Conservation (phyloP, 148 eudicot species). For the Fagopyrum tataricum region DNA sequence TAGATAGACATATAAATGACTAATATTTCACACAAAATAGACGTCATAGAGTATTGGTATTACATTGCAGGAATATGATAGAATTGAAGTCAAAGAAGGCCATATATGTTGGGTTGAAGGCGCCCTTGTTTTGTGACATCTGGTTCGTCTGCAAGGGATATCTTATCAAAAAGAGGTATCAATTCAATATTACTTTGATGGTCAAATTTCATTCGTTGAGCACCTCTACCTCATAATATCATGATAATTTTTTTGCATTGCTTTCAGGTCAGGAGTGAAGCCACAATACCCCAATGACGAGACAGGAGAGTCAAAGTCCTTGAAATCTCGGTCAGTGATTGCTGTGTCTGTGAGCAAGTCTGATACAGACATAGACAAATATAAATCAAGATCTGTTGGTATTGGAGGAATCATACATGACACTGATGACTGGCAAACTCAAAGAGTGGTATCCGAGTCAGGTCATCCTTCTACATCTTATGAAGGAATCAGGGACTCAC, state of each 20-base stretch:
- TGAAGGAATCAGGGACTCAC: conserved; percentile 20
- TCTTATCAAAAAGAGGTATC: conserved; percentile 65
- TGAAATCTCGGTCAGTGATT: conserved; percentile 19
- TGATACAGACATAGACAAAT: conserved; percentile 2
- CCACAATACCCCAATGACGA: conserved; percentile 29
- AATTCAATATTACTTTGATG: background rate
- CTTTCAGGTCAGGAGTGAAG: conserved; percentile 11
- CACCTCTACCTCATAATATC: background rate
- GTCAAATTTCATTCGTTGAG: background rate
- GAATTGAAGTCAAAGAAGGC: conserved; percentile 87
- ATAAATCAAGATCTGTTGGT: conserved; percentile 10
- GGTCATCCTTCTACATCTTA: conserved; percentile 28
- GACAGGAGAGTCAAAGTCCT: conserved; percentile 22
- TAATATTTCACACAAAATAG: background rate
- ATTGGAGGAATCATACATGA: background rate
- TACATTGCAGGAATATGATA: conserved; percentile 59
- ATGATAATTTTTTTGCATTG: background rate
- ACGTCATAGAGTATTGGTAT: background rate
- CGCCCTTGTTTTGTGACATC: conserved; percentile 69
- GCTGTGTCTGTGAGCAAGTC: background rate
- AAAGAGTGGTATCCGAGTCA: conserved; percentile 15
- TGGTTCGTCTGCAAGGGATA: conserved; percentile 70
- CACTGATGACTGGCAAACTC: conserved; percentile 18
- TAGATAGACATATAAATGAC: background rate
- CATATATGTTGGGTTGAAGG: conserved; percentile 52